Evolutionary conservation across 331 rosid species (phyloP).

Genomic region (Cucumis variabilis): DNA sequence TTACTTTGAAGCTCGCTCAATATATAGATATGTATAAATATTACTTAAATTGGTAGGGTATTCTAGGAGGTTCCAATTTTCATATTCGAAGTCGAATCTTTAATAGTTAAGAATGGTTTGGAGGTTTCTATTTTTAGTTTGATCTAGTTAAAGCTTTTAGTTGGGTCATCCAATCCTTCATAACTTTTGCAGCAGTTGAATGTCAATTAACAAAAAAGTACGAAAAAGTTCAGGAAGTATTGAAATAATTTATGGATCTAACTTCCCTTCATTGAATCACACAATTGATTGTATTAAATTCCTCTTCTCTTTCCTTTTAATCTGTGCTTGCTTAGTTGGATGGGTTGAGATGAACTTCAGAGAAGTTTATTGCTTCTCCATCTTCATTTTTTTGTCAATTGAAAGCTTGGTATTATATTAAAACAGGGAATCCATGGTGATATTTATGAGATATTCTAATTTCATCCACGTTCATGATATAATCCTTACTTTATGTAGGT

Average conservation of each 20-base stretch:
- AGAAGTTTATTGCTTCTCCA: too few species aligned
- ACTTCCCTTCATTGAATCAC: background rate
- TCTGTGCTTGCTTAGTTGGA: background rate
- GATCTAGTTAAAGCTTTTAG: conserved; percentile 19
- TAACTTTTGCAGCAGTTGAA: background rate
- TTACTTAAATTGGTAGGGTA: background rate
- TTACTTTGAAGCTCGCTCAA: background rate
- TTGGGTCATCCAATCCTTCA: conserved; percentile 10
- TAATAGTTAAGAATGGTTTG: background rate
- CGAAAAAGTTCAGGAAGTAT: background rate
- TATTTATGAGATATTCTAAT: conserved; percentile 23
- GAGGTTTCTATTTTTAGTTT: conserved; percentile 2
- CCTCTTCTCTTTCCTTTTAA: background rate
- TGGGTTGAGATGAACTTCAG: too few species aligned
- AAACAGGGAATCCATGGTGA: too few species aligned
- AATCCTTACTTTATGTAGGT: conserved; percentile 30
- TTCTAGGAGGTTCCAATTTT: conserved; percentile 6
- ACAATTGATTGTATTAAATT: background rate
- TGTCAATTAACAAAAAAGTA: background rate
- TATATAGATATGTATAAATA: background rate
- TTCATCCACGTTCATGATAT: conserved; percentile 32
- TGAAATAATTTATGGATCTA: background rate
- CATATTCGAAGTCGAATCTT: background rate
- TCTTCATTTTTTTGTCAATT: too few species aligned
- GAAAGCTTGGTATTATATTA: too few species aligned